These are phyloP conservation scores for Oryza australiensis DNA, from an alignment of 176 grass and related monocot genomes.

Conservation along the genomic window DNA sequence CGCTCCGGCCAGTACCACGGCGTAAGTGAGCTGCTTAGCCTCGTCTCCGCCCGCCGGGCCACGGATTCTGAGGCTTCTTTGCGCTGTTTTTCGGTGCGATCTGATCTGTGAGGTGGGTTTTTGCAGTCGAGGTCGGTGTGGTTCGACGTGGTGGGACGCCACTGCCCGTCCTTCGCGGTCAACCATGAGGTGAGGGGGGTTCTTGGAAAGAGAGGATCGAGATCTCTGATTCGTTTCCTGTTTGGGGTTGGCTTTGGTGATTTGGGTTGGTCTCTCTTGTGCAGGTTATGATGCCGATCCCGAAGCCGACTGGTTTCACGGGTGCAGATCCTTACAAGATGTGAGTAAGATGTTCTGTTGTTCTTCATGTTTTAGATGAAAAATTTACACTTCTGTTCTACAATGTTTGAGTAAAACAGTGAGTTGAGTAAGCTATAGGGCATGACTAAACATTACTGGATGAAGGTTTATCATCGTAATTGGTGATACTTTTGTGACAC, in stretches of 20 bases:
- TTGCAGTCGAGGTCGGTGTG: constrained; percentile 77
- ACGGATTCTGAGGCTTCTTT: too few species aligned
- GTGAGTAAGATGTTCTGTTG: constrained; percentile 37
- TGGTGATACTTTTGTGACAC: neutral
- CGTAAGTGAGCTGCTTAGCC: constrained; percentile 39
- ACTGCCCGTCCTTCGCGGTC: constrained; percentile 87
- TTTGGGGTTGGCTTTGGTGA: neutral
- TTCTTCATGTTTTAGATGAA: neutral
- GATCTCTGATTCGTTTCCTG: neutral
- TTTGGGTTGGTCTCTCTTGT: constrained; percentile 36
- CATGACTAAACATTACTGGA: neutral
- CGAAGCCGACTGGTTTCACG: constrained; percentile 82
- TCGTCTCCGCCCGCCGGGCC: neutral
- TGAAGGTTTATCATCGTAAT: neutral
- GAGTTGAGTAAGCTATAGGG: neutral
- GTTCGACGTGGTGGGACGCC: constrained; percentile 87
- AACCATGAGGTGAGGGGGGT: constrained; percentile 79
- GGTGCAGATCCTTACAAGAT: constrained; percentile 97
- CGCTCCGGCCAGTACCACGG: constrained; percentile 91
- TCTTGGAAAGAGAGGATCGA: neutral
- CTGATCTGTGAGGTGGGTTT: constrained; percentile 42
- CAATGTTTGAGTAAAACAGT: neutral
- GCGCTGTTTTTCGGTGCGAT: constrained; percentile 31
- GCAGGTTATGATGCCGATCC: constrained; percentile 91
- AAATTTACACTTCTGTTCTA: neutral